Conservation (phyloP, 2,329 filamentous ascomycete species). For the Aspergillus sp. region DNA sequence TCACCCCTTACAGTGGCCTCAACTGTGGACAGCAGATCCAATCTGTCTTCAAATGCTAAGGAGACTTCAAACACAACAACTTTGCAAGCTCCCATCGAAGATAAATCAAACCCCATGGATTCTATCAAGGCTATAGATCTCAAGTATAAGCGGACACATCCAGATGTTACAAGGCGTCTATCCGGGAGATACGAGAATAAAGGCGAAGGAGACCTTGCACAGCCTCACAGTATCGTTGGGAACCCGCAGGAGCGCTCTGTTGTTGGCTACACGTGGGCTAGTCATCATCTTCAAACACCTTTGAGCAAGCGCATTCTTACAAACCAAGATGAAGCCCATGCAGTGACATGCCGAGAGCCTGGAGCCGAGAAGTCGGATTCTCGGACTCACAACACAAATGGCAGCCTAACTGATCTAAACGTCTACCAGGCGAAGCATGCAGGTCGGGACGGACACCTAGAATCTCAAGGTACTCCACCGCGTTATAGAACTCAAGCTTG, state of each 20-base stretch:
- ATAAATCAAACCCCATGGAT: background rate
- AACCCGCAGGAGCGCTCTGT: background rate
- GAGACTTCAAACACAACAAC: background rate
- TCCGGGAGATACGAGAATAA: too few species aligned
- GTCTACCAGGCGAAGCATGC: background rate
- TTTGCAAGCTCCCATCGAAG: background rate
- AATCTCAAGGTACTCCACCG: background rate
- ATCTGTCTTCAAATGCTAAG: background rate
- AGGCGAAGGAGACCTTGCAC: background rate
- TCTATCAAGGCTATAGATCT: background rate
- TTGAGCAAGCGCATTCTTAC: background rate
- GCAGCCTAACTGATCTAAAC: background rate
- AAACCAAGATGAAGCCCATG: too few species aligned
- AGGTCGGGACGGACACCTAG: background rate
- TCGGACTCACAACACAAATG: background rate
- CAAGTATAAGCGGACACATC: background rate
- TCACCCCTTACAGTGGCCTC: slow-evolving; percentile 35
- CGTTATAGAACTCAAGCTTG: background rate
- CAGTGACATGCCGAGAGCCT: too few species aligned
- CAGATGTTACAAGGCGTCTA: background rate
- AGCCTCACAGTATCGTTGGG: background rate
- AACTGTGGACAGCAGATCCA: slow-evolving; percentile 16
- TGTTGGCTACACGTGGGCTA: background rate
- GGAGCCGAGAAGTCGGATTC: background rate
- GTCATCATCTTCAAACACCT: background rate